Evolutionary conservation across 2,329 filamentous ascomycete genomes (phyloP), one percentile per base, ranked within the genome.

Genomic region (Dactylonectria macrodidyma): DNA sequence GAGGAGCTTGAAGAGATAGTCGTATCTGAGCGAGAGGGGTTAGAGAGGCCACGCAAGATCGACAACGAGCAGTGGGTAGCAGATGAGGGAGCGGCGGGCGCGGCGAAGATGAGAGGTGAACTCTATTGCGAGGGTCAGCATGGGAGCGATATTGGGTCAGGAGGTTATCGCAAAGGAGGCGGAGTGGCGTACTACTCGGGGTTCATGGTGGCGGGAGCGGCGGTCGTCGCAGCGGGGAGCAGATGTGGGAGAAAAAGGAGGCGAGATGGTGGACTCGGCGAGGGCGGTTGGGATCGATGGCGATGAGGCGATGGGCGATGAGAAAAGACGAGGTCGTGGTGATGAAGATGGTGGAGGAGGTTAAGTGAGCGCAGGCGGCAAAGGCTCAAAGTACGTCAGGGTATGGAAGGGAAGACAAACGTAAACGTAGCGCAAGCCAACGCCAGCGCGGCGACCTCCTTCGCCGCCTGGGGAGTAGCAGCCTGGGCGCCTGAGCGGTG

Each of bases 1-100:
- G 85, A 99, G 94, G 76, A 99, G 95, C 92, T 99, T 99, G 92
- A 99, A 99, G 81, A 99, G 95, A 85, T 99, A 99, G 84, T 99
- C 96, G 93, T 99, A 99, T 96, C 96, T 98, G 81, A 60, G 62
- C 62, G 48, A 59, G 67, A 64, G 22, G 59, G 38, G 76, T 80
- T 69, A 80, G 76, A 73, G 69, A 67, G 19, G 50, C 30, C 44
- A 75, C 68, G 38, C 30, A 34, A 34, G 51, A 65, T 66, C 65
- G 68, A 59, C 67, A 34, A 19, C 24, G 36, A 41, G 52, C 33
- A 30, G 55, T 44, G 48, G 8, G 16, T 50, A 52, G 24, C 59
- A 47, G 57, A 34, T 30, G 51, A 51, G 60, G 33, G 46, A 41
- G 24, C 59, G 62, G 54, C 22, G 57, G 46, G 55, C 48, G 54